Base-by-base conservation (phyloP, 306 rosid species). In the Myrica gale region DNA sequence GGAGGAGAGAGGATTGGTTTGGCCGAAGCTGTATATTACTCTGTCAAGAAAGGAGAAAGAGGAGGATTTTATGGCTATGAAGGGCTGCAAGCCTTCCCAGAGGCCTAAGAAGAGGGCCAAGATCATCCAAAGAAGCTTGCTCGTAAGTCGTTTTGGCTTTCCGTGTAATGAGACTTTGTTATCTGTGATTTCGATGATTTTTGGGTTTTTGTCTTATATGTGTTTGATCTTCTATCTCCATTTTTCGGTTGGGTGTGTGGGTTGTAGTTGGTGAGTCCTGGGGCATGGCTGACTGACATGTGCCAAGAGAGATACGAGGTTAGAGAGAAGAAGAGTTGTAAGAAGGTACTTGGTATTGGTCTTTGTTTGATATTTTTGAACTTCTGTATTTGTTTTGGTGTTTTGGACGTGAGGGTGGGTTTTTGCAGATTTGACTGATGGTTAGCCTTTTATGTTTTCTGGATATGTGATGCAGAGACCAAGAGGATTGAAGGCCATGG, bases 221-320 rank as follows among this genome's bases (percentile, higher is more conserved):
- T 26, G 46, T 39, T 16, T 17, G 37, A 39, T 69, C 44, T 43
- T 23, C 7, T 6, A 45, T 47, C 72, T 81, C 65, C 55, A 7
- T 69, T 76, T 66, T 41, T 62, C 15, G 66, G 10, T 71, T 17
- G 61, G 52, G 44, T 50, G 48, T 43, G 48, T 48, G 48, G 81
- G 41, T 41, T 57, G 47, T 80, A 91, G 97, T 78, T 84, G 93
- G 93, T 91, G 85, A 91, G 97, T 20, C 97, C 97, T 17, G 97
- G 97, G 5, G 97, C 93, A 12, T 91, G 97, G 97, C 87, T 91
- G 84, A 89, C 85, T 75, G 97, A 91, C 69, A 91, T 91, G 97
- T 88, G 92, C 86, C 93, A 89, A 83, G 97, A 89, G 77, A 91
- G 97, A 91, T 91, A 91, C 53, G 93, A 91, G 83, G 97, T 91